Base-by-base conservation (phyloP, 2,329 filamentous ascomycete genomes). In the Monascus ruber region DNA sequence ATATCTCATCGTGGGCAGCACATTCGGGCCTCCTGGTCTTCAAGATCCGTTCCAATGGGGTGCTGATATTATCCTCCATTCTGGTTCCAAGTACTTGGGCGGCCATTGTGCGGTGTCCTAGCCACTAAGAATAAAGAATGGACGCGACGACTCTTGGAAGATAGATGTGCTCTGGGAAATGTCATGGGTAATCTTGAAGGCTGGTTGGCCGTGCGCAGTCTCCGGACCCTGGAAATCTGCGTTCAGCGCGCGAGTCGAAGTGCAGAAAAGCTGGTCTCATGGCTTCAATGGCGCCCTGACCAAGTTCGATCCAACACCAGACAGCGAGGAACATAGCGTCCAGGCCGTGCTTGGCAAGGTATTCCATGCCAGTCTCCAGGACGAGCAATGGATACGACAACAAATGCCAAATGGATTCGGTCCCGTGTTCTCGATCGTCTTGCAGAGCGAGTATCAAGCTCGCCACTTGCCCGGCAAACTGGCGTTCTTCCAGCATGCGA, bases 321-420 rank as follows among this genome's bases (percentile, higher is more conserved):
- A 51, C 34, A 64, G 61, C 4, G 67, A 69, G 1, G 64, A 55
- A 3, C 62, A 64, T 1, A 53, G 59, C 6, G 68, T 84, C 0
- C 63, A 64, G 37, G 63, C 64, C 7, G 65, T 78, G 0, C 71
- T 94, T 1, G 68, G 64, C 9, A 68, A 71, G 40, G 69, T 94
- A 7, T 69, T 72, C 47, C 88, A 96, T 63, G 87, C 88, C 0
- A 86, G 80, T 58, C 64, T 94, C 49, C 91, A 96, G 68, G 73
- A 77, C 31, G 70, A 74, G 45, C 68, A 66, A 36, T 98, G 89
- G 89, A 62, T 96, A 55, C 64, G 70, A 52, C 73, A 74, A 62
- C 91, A 96, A 70, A 95, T 98, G 91, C 86, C 88, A 1, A 75
- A 77, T 47, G 91, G 91, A 0, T 95, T 79, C 59, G 87, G 88